A percentile compares a stretch with the other conserved stretches of the same genome.
Evolutionary conservation across 2,329 filamentous ascomycete species (phyloP).

Genomic region (Ophiostoma angusticollis): DNA sequence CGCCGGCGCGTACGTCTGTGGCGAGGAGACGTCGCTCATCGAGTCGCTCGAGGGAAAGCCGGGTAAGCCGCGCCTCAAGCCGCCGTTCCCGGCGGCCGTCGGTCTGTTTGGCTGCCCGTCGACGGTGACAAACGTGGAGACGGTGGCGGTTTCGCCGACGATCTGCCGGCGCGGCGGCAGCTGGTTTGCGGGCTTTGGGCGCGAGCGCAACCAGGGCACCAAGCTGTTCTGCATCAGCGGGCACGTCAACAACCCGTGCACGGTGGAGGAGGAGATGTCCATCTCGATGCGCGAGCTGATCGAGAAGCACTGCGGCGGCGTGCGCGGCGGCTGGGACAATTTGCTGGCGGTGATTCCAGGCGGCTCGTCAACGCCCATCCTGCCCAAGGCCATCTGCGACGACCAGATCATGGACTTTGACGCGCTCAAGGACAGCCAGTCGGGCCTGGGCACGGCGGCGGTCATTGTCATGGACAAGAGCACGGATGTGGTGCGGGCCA

Average conservation of each 20-base stretch:
- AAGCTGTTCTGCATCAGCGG: conserved; percentile 98
- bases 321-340: conserved; percentile 96
- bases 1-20: conserved; percentile 94
- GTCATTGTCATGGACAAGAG: conserved; percentile 99
- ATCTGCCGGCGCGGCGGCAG: conserved; percentile 82
- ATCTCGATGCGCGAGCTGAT: conserved; percentile 93
- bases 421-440: conserved; percentile 93
- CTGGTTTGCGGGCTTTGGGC: conserved; percentile 92
- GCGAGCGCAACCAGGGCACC: conserved; percentile 91
- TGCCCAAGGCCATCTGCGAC: conserved; percentile 82
- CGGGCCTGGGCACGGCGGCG: conserved; percentile 89
- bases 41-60: conserved; percentile 98
- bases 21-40: conserved; percentile 95
- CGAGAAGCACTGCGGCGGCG: conserved; percentile 95
- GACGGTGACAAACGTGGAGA: conserved; percentile 97
- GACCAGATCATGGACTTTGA: conserved; percentile 99
- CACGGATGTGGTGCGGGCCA: conserved; percentile 88
- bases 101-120: conserved; percentile 97
- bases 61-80: conserved; percentile 96
- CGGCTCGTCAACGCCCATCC: conserved; percentile 89
- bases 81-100: conserved; percentile 92
- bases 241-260: conserved; percentile 96
- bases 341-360: conserved; percentile 89
- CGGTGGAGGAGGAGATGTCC: conserved; percentile 98
- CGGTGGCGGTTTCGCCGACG: conserved; percentile 85